These are phyloP conservation scores for Neospora caninum DNA, from an alignment of 169 alveolate genomes.

Conservation along the genomic window DNA sequence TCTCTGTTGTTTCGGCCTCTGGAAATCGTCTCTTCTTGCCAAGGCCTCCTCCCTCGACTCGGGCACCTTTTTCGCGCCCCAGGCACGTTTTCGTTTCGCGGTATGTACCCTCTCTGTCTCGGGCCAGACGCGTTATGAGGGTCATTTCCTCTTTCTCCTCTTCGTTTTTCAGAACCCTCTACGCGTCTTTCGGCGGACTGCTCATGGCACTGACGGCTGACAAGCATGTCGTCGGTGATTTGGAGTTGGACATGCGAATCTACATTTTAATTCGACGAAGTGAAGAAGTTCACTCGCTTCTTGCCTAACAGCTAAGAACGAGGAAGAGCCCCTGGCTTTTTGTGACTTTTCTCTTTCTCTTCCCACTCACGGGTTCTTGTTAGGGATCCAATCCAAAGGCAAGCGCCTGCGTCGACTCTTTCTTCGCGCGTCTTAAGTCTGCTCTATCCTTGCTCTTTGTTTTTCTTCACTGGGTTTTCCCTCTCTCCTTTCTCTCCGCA, in stretches of 20 bases:
- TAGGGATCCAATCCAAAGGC: not conserved
- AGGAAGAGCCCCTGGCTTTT: not conserved
- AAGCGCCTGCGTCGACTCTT: not conserved
- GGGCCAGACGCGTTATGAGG: not conserved
- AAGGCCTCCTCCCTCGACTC: too few relatives aligned
- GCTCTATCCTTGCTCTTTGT: too few relatives aligned
- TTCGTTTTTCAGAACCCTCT: slow-evolving; percentile 74
- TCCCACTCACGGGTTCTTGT: not conserved
- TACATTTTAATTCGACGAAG: slow-evolving; percentile 75
- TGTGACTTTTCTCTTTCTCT: too few relatives aligned
- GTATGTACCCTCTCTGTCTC: not conserved
- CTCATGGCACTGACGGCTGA: slow-evolving; percentile 92
- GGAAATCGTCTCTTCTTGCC: not conserved
- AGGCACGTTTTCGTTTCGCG: not conserved
- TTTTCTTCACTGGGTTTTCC: too few relatives aligned
- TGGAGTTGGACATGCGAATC: slow-evolving; percentile 89
- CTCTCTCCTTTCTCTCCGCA: too few relatives aligned
- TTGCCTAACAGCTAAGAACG: not conserved
- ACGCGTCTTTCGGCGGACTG: slow-evolving; percentile 91
- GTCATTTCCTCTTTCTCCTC: not conserved
- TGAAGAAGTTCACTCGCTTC: slow-evolving; percentile 29
- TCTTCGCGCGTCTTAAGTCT: too few relatives aligned
- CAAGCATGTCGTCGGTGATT: slow-evolving; percentile 89
- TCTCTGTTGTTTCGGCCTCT: too few relatives aligned
- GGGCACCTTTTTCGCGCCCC: not conserved